A percentile compares a stretch with the other conserved stretches of the same genome.
Conservation (phyloP, 768 basidiomycete species). For the Russula virescens region DNA sequence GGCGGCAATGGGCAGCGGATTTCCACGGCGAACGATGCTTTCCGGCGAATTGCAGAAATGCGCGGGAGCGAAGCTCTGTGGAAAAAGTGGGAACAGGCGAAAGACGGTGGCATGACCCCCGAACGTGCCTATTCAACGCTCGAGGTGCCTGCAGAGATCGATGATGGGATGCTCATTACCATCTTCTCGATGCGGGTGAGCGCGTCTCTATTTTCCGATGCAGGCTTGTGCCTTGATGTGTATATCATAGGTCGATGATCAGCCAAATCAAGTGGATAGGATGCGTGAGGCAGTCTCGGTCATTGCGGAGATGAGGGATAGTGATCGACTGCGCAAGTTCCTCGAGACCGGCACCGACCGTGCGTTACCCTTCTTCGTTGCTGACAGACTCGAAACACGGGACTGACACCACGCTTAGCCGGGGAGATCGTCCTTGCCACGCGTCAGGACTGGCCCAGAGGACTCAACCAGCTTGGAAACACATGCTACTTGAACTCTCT, state of each 20-base stretch:
- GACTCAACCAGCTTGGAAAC: conserved; percentile 83
- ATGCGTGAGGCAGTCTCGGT: conserved; percentile 68
- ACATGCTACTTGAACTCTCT: conserved; percentile 84
- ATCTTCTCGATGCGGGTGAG: conserved; percentile 65
- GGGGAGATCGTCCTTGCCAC: conserved; percentile 53
- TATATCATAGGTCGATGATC: conserved; percentile 57
- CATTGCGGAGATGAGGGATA: conserved; percentile 71
- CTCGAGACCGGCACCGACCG: conserved; percentile 65
- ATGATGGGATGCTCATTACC: conserved; percentile 72
- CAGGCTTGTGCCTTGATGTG: conserved; percentile 13
- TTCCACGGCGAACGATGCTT: conserved; percentile 57
- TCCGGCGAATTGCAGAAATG: conserved; percentile 62
- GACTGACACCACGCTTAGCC: conserved; percentile 36
- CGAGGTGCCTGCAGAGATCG: conserved; percentile 63
- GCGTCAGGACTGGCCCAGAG: conserved; percentile 69
- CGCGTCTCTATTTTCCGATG: conserved; percentile 23
- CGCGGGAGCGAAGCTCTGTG: conserved; percentile 47
- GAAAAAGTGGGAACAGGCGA: conserved; percentile 48
- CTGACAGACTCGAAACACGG: not conserved
- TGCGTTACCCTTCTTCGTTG: conserved; percentile 37
- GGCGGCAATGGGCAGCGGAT: conserved; percentile 41
- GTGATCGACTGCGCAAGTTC: conserved; percentile 62
- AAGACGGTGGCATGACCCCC: conserved; percentile 57
- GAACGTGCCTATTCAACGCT: conserved; percentile 66
- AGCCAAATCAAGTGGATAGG: conserved; percentile 57